Evolutionary conservation across 768 basidiomycete genomes (phyloP), one percentile per base, ranked within the genome.

Genomic region (Lactarius deliciosus): DNA sequence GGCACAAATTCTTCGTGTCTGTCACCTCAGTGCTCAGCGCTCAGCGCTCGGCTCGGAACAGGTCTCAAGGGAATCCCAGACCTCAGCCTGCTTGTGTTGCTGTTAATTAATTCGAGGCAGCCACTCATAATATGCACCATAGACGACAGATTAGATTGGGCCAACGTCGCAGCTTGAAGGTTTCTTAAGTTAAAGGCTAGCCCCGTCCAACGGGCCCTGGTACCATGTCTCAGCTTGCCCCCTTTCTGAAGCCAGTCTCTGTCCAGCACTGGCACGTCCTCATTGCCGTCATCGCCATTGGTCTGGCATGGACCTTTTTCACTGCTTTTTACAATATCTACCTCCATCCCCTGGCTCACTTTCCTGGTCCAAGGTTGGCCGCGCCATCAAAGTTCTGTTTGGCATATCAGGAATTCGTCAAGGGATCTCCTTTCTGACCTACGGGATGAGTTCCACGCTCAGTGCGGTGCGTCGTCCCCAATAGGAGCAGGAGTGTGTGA

Each of bases 371-470:
- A n/a, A n/a, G 73, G 43, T 50, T 69, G 16, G 73, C 72, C 1
- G 73, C 68, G 0, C 66, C 66, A 2, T 68, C 68, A 5, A 58
- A 47, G 34, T 70, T 64, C 60, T 71, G 70, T 66, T 58, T 67
- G 54, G 63, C 58, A 4, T 71, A 70, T 61, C 61, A 69, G 57
- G 65, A 72, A 61, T 56, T 68, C 30, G n/a, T n/a, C n/a, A n/a
- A 36, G 60, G 67, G 54, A 63, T 71, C 28, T 71, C 70, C 58
- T 72, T 41, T 63, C 70, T 41, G 75, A 78, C 30, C 74, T 81
- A 30, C 73, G 81, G 3, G 73, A 77, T 13, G 56, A 68, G 15
- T 73, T 81, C 18, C 81, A 82, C 63, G 68, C 71, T 11, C 70
- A 34, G 63, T 80, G 81, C 56, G 81, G 81, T 32, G 32, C 32